Base-by-base conservation (phyloP, 164 flowering plant genomes). In the Malania oleifera region DNA sequence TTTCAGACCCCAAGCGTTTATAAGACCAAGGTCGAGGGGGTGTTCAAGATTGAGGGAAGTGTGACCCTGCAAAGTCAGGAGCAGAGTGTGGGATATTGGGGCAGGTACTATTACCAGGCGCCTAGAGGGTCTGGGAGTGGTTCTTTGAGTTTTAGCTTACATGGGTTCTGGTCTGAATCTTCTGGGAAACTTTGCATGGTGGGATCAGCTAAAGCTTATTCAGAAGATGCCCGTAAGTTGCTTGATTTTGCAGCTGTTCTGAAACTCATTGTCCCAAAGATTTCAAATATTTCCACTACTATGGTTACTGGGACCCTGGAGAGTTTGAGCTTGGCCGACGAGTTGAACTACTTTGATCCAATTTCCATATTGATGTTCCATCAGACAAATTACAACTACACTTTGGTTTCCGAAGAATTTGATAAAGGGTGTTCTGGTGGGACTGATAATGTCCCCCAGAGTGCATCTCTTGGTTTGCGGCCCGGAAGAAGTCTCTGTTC, bases 101-200 rank as follows among this genome's bases (percentile, higher is more conserved):
- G n/a, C n/a, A n/a, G n/a, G n/a, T n/a, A n/a, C n/a, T n/a, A n/a
- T n/a, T n/a, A n/a, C n/a, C n/a, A n/a, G n/a, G n/a, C n/a, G n/a
- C n/a, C n/a, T n/a, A n/a, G n/a, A 35, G 41, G 46, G 19, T 9
- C 22, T 5, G 39, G 29, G 59, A 52, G 62, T 22, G 50, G 61
- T 8, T 34, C 43, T 0, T 1, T 69, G 18, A 45, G 10, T 3
- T 79, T 79, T 55, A 12, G n/a, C 1, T 29, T 84, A 18, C 14
- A 54, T 13, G 91, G 91, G 23, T 82, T 74, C 58, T 85, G 84
- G 85, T 74, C 82, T 3, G 69, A 63, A 19, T 53, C 70, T 10
- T 53, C 73, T 7, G 77, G 80, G 60, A 68, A 60, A 61, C 74
- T 84, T 20, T 87, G 90, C 61, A 67, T 81, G 85, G 78, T 82